phyloP scores from a whole-genome alignment of 139 green algal genomes.

The Diplosphaera chodatii region DNA sequence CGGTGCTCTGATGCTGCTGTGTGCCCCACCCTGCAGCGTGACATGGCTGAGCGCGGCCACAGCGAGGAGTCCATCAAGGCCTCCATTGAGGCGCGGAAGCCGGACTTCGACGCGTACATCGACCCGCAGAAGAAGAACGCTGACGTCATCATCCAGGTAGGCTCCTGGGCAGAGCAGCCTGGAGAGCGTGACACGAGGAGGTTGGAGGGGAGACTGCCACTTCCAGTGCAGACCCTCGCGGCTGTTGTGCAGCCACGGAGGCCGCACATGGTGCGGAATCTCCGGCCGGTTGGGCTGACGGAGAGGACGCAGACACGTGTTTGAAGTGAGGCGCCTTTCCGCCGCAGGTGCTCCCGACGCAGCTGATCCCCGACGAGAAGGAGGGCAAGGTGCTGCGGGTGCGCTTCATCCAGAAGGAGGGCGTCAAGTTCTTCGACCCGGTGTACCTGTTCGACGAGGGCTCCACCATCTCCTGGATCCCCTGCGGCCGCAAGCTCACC shows the following conservation, averaged over 20 bases:
- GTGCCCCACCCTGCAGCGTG: conserved; percentile 65
- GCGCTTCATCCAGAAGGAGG: conserved; percentile 99
- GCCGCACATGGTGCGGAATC: too few species aligned
- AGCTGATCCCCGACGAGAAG: conserved; percentile 97
- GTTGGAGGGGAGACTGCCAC: too few species aligned
- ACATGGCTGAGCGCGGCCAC: conserved; percentile 99
- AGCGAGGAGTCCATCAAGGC: conserved; percentile 97
- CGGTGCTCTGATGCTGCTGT: too few species aligned
- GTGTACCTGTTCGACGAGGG: conserved; percentile 98
- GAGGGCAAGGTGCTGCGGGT: conserved; percentile 99
- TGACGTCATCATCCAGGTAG: conserved; percentile 95
- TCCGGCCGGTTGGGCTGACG: too few species aligned
- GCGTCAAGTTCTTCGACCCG: conserved; percentile 78
- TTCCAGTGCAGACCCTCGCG: too few species aligned
- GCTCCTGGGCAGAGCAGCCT: too few species aligned
- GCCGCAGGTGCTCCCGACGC: conserved; percentile 98
- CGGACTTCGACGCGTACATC: conserved; percentile 98
- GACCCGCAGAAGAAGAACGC: conserved; percentile 99
- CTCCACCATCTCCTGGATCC: conserved; percentile 98
- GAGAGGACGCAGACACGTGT: too few species aligned
- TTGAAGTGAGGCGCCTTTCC: too few species aligned
- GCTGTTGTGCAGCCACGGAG: too few species aligned
- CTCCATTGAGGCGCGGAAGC: conserved; percentile 96
- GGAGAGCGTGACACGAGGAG: too few species aligned
- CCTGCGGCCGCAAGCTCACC: conserved; percentile 98